phyloP scores from a whole-genome alignment of 116 monocot species.

The Trichopus zeylanicus region DNA sequence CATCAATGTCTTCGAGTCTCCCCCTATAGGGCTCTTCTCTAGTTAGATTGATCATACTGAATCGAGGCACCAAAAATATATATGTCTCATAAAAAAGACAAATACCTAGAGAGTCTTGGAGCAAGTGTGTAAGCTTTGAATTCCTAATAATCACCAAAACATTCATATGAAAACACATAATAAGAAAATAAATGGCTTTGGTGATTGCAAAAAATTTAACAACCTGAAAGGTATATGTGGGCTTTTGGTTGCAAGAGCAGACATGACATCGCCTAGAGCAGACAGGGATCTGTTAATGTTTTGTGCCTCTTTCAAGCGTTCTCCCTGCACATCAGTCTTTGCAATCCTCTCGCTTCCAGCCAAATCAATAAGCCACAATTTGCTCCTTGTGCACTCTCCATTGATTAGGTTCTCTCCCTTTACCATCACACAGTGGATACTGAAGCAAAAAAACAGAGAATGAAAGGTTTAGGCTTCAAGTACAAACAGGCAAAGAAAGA shows the following conservation, averaged over 20 bases:
- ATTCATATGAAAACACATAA: neutral
- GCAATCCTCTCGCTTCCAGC: slow-evolving; percentile 88
- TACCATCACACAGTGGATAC: slow-evolving; percentile 82
- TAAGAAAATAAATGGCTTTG: neutral
- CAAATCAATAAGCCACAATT: slow-evolving; percentile 80
- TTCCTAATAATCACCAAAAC: slow-evolving; percentile 38
- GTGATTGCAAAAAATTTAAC: slow-evolving; percentile 1
- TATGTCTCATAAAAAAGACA: neutral
- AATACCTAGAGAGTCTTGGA: slow-evolving; percentile 84
- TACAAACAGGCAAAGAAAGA: neutral
- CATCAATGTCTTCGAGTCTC: slow-evolving; percentile 86
- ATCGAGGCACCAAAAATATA: neutral
- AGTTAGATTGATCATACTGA: neutral
- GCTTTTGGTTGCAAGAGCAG: slow-evolving; percentile 84
- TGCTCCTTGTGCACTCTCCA: slow-evolving; percentile 79
- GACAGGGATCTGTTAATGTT: slow-evolving; percentile 86
- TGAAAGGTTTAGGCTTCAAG: neutral
- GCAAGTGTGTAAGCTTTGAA: slow-evolving; percentile 86
- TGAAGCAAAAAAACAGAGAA: slow-evolving; percentile 11
- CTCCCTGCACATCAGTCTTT: slow-evolving; percentile 90
- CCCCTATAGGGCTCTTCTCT: slow-evolving; percentile 35
- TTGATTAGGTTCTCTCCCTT: slow-evolving; percentile 67
- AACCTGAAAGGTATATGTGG: slow-evolving; percentile 86
- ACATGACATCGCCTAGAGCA: slow-evolving; percentile 91
- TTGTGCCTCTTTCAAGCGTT: slow-evolving; percentile 81